Conservation (phyloP, 1,139 yeast genomes). For the Tardiomyces depauwii region DNA sequence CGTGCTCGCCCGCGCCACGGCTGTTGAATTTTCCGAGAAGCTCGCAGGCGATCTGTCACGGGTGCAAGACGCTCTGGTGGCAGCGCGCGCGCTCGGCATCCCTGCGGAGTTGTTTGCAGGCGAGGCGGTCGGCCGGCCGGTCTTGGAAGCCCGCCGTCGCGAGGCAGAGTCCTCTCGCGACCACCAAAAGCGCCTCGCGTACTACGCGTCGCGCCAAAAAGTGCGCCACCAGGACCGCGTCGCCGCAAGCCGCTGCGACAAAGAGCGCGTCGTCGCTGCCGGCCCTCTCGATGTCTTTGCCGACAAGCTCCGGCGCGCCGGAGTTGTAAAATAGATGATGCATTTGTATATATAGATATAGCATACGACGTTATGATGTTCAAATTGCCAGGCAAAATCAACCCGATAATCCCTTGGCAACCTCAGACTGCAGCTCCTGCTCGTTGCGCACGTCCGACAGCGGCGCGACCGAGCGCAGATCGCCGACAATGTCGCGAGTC, state of each 20-base stretch:
- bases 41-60: neutral
- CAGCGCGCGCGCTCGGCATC: neutral
- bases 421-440: conserved; percentile 19
- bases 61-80: neutral
- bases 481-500: conserved; percentile 74
- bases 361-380: too few relatives aligned
- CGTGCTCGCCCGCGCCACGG: too few relatives aligned
- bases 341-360: too few relatives aligned
- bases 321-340: neutral
- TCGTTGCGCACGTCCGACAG: conserved; percentile 22
- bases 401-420: conserved; percentile 18
- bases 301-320: neutral
- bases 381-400: neutral
- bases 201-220: neutral
- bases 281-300: neutral
- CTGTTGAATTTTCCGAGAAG: neutral
- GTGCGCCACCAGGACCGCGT: neutral
- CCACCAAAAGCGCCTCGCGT: neutral
- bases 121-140: neutral
- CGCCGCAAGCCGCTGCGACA: neutral
- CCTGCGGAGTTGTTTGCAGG: neutral
- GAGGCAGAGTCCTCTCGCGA: neutral
- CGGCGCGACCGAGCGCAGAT: conserved; percentile 37
- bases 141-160: neutral
- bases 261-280: neutral